Evolutionary conservation across 2,329 filamentous ascomycete genomes (phyloP), one percentile per base, ranked within the genome.

Genomic region (Fusarium sp.): DNA sequence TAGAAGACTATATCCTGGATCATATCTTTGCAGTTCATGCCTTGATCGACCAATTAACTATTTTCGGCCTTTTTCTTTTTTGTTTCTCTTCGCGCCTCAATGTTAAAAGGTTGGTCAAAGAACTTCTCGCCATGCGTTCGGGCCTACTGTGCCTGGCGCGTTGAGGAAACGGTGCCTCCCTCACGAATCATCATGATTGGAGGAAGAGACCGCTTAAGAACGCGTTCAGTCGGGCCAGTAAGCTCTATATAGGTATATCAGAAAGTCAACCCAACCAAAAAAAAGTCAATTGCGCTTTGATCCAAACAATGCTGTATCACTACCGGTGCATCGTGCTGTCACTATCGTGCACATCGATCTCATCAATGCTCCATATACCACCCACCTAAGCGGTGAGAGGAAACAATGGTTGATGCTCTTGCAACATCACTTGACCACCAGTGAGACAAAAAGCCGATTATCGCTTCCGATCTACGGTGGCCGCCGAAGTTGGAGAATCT

Each of bases 271-370:
- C 4, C n/a, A n/a, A n/a, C n/a, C n/a, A n/a, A 17, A 29, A 2
- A 51, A 51, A 51, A 51, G 24, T 31, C 46, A 51, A 51, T 51
- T 51, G 46, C 46, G 46, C 46, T 51, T 51, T 51, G 46, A 51
- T 51, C 9, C 27, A 31, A 31, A 31, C 27, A 51, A 31, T 51
- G 22, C 7, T 17, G 44, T 20, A 51, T 51, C 17, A 51, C 27
- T 31, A 29, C 46, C 1, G 3, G 6, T 29, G 46, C 46, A 51
- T 51, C 7, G 16, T 31, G 24, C n/a, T n/a, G 46, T 31, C 46
- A 31, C 22, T 46, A 14, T 10, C 16, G 42, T 27, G 42, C 22
- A 17, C 46, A 14, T 31, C 20, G 12, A 56, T 33, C n/a, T 5
- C 29, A 56, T n/a, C 31, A 36, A 36, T 35, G 29, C 12, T 35